Base-by-base conservation (phyloP, 2,329 filamentous ascomycete genomes). In the Anisogramma anomala region DNA sequence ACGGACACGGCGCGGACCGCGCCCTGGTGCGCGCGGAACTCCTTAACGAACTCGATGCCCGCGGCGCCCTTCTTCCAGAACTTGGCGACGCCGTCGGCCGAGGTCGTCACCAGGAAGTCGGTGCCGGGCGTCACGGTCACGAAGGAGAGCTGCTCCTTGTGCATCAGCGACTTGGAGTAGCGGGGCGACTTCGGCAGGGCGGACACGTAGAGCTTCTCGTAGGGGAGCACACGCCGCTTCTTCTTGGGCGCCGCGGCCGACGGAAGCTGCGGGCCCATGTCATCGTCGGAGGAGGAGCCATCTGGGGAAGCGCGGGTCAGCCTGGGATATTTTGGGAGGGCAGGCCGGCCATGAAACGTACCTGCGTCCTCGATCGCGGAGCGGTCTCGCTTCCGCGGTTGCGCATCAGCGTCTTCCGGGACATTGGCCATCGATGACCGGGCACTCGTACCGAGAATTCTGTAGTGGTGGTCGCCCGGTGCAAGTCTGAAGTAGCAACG, bases 161-260 rank as follows among this genome's bases (percentile, higher is more conserved):
- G 91, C 93, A 98, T 98, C 55, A 98, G 70, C 33, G 91, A 96
- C 57, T 88, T 94, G 44, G 84, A 94, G 64, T 98, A 98, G 33
- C 85, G 82, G 27, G 71, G 55, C 15, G 85, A 84, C 37, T 75
- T 76, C 4, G 91, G 91, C 27, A 98, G 73, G 28, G 91, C 89
- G 44, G 85, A 84, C 49, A 96, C 69, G 63, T 95, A 96, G 54
- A 96, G 79, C 60, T 91, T 94, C 64, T 96, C 89, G 66, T 95
- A 89, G 2, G 85, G 86, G 2, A 98, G 77, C 53, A 84, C 84
- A 53, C 88, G 77, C 49, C 84, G 80, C 66, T 94, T 95, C 72
- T 93, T 94, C 68, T 89, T 89, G 41, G 79, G 83, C 2, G 80
- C 77, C 15, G 73, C 79, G 36, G 79, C 74, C 2, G 86, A 82